These are phyloP conservation scores for Arabis alpina DNA, from an alignment of 345 rosid genomes.

Conservation along the genomic window DNA sequence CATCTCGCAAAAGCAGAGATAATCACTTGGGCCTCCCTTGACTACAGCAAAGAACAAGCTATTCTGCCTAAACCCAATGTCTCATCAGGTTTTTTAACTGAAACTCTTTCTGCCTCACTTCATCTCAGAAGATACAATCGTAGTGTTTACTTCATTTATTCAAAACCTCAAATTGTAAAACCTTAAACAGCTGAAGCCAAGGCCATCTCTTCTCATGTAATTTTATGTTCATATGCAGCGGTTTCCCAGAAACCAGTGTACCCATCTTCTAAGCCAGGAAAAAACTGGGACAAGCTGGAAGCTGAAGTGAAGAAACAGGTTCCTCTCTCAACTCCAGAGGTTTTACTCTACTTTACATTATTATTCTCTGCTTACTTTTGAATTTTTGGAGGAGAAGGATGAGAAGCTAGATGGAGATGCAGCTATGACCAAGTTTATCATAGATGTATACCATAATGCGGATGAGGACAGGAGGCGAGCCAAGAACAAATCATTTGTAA, in stretches of 20 bases:
- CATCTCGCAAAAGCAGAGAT: conserved; percentile 77
- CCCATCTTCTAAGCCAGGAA: conserved; percentile 64
- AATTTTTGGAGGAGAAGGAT: conserved; percentile 65
- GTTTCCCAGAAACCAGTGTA: conserved; percentile 61
- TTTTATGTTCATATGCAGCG: conserved; percentile 40
- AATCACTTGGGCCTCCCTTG: conserved; percentile 68
- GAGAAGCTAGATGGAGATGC: conserved; percentile 89
- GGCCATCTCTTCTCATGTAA: not conserved
- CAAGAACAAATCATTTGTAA: conserved; percentile 80
- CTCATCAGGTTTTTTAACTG: conserved; percentile 48
- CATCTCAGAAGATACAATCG: conserved; percentile 7
- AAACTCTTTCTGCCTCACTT: not conserved
- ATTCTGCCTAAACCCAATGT: conserved; percentile 51
- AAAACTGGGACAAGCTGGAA: conserved; percentile 85
- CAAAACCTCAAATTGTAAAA: not conserved
- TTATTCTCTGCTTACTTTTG: conserved; percentile 1
- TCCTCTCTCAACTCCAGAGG: not conserved
- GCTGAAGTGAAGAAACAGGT: conserved; percentile 79
- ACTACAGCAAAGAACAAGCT: conserved; percentile 49
- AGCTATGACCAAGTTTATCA: conserved; percentile 71
- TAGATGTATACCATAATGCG: conserved; percentile 60
- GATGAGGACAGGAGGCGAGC: conserved; percentile 81
- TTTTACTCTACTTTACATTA: not conserved
- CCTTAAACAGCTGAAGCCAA: not conserved
- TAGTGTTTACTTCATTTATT: not conserved